These are phyloP conservation scores for Trichoderma aggressivum DNA, from an alignment of 2,329 filamentous ascomycete species.

Conservation along the genomic window DNA sequence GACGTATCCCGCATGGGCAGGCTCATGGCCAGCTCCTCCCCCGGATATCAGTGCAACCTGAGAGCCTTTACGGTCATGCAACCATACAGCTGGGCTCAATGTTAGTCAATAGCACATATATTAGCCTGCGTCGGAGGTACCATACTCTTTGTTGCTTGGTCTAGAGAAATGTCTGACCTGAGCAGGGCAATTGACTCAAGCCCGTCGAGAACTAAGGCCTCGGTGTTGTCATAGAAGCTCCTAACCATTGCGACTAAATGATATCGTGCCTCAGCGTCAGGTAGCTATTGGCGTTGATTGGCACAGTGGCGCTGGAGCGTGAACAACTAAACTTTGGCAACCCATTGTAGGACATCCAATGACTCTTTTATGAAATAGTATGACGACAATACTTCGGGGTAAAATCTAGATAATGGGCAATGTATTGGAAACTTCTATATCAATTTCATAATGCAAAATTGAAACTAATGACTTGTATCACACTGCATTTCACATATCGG, in stretches of 20 bases:
- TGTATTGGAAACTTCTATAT: background rate
- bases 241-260: background rate
- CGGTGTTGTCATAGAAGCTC: background rate
- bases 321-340: background rate
- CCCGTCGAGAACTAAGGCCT: background rate
- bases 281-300: background rate
- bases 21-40: background rate
- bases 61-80: background rate
- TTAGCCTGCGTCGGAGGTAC: background rate
- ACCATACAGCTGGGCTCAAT: background rate
- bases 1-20: background rate
- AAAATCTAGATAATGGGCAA: background rate
- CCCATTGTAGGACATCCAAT: background rate
- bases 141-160: background rate
- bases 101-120: background rate
- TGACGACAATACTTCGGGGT: background rate
- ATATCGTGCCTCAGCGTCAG: background rate
- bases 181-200: background rate
- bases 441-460: background rate
- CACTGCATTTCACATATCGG: background rate
- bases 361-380: background rate
- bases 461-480: background rate
- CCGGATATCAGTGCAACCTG: background rate
- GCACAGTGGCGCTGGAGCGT: background rate
- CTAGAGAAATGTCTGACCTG: background rate